Percentiles rank a stretch among this genome's conserved stretches.
Evolutionary conservation across 208 protist genomes (phyloP).

Genomic region (Trypanosoma lewisi): DNA sequence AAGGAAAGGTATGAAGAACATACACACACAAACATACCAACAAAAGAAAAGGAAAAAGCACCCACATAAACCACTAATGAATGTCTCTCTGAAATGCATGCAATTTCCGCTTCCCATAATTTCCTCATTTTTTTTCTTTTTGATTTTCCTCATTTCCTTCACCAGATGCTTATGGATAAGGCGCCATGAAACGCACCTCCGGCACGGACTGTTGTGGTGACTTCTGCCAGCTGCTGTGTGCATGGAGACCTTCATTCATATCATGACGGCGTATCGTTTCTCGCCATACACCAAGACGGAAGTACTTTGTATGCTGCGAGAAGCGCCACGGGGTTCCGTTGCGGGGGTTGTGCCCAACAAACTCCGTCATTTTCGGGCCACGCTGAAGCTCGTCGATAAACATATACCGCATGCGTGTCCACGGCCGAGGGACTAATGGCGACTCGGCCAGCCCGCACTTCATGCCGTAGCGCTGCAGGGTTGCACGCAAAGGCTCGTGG

Average conservation of each 20-base stretch:
- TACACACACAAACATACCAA: not conserved
- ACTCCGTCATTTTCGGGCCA: slow-evolving; percentile 81
- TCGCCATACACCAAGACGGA: slow-evolving; percentile 82
- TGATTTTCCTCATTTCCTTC: not conserved
- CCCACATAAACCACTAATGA: not conserved
- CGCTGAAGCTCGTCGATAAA: slow-evolving; percentile 91
- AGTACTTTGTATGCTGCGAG: slow-evolving; percentile 85
- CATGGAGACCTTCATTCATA: slow-evolving; percentile 86
- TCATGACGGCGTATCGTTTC: slow-evolving; percentile 86
- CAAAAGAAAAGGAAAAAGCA: not conserved
- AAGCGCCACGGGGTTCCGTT: slow-evolving; percentile 86
- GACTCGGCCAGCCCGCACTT: slow-evolving; percentile 78
- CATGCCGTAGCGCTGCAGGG: slow-evolving; percentile 76
- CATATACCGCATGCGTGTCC: slow-evolving; percentile 87
- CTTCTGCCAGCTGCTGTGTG: slow-evolving; percentile 89
- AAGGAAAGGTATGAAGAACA: not conserved
- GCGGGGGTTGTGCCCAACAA: slow-evolving; percentile 87
- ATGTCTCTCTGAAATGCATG: not conserved
- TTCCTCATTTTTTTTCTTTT: slow-evolving; percentile 11
- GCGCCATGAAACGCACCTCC: slow-evolving; percentile 77
- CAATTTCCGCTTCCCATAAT: not conserved
- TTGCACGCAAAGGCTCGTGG: slow-evolving; percentile 54
- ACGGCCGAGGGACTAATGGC: slow-evolving; percentile 78
- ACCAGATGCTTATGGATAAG: slow-evolving; percentile 45
- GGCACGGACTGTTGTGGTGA: slow-evolving; percentile 88